Percentiles rank a stretch among this genome's conserved stretches.
These are phyloP conservation scores for Neoconidiobolus thromboides DNA, from an alignment of 371 early-diverging fungal species.

Conservation along the genomic window DNA sequence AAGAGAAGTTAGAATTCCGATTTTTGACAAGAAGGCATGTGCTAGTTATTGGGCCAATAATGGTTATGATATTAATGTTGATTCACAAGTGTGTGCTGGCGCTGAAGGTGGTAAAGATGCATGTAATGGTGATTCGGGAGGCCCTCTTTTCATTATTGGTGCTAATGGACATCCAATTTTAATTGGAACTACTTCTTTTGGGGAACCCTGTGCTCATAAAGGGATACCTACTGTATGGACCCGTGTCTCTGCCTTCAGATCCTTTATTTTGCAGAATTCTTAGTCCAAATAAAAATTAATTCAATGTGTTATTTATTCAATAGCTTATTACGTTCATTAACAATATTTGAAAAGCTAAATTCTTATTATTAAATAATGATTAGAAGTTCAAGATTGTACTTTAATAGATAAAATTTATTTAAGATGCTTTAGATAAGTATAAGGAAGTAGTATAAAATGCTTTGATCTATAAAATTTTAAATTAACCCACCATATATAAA, in stretches of 20 bases:
- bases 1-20: background rate
- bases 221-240: background rate
- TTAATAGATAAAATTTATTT: too few relatives aligned
- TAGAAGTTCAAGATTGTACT: too few relatives aligned
- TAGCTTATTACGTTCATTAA: too few relatives aligned
- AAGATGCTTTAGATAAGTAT: too few relatives aligned
- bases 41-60: background rate
- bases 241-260: background rate
- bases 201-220: background rate
- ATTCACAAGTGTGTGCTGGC: background rate
- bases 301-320: too few relatives aligned
- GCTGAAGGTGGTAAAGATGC: background rate
- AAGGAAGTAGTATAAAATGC: too few relatives aligned
- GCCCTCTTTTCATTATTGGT: background rate
- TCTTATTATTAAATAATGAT: too few relatives aligned
- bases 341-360: too few relatives aligned
- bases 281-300: too few relatives aligned
- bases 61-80: background rate
- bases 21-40: background rate
- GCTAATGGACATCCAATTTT: background rate
- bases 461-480: too few relatives aligned
- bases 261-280: too few relatives aligned
- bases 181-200: slow-evolving; percentile 3
- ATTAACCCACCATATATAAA: too few relatives aligned
- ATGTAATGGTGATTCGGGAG: slow-evolving; percentile 4